Evolutionary conservation across 106 monocot genomes (phyloP).

Genomic region (Dendrobium huoshanense): DNA sequence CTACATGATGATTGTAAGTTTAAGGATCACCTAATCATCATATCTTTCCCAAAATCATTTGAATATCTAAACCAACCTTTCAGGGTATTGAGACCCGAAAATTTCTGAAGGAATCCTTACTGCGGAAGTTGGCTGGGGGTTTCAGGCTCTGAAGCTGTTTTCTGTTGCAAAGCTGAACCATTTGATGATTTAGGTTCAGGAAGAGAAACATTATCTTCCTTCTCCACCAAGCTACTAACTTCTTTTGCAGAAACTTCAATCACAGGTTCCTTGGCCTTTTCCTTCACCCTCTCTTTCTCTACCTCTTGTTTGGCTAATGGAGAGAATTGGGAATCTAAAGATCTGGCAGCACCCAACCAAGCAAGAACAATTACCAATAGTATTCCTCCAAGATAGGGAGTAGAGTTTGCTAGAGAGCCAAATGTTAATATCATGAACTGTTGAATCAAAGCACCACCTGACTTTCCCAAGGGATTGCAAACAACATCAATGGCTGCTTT

Average conservation of each 20-base stretch:
- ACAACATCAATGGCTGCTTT: constrained; percentile 98
- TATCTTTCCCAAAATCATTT: not conserved
- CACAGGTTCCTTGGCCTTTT: constrained; percentile 19
- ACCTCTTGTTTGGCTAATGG: constrained; percentile 84
- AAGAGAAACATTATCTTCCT: constrained; percentile 17
- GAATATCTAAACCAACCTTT: not conserved
- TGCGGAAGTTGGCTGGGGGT: not conserved
- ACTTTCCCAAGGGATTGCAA: constrained; percentile 98
- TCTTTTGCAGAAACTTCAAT: constrained; percentile 5
- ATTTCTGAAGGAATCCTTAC: constrained; percentile 2
- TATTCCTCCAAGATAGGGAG: constrained; percentile 96
- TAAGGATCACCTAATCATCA: not conserved
- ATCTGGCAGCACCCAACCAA: constrained; percentile 81
- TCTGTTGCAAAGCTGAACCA: constrained; percentile 24
- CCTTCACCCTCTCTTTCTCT: constrained; percentile 46
- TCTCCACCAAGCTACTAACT: not conserved
- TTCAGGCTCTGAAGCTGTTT: constrained; percentile 19
- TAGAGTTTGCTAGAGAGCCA: constrained; percentile 92
- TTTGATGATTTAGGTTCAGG: constrained; percentile 13
- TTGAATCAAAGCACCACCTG: constrained; percentile 92
- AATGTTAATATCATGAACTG: constrained; percentile 98
- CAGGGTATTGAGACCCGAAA: not conserved
- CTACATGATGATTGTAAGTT: not conserved
- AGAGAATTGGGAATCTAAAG: constrained; percentile 91
- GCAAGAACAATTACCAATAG: constrained; percentile 86